These are phyloP conservation scores for Ammopiptanthus mongolicus DNA, from an alignment of 306 rosid genomes.

Conservation along the genomic window DNA sequence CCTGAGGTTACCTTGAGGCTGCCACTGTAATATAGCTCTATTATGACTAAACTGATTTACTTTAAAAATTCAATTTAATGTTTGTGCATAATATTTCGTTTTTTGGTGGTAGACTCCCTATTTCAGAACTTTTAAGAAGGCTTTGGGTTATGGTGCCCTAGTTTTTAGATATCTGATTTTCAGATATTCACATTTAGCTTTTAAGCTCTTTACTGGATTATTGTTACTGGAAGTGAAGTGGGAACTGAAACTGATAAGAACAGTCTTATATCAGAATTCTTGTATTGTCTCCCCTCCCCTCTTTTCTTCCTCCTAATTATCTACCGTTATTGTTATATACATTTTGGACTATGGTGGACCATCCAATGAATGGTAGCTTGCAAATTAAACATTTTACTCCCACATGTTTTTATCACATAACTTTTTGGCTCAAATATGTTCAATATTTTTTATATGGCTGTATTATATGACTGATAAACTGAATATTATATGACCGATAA, in stretches of 20 bases:
- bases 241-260: not conserved
- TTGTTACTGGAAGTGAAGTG: not conserved
- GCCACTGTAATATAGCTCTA: not conserved
- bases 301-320: not conserved
- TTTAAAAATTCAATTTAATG: not conserved
- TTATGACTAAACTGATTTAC: not conserved
- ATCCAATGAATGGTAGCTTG: not conserved
- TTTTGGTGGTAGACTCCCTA: not conserved
- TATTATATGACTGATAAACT: not conserved
- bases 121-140: not conserved
- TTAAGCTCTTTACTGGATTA: not conserved
- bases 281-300: not conserved
- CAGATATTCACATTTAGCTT: not conserved
- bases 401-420: not conserved
- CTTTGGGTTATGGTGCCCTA: not conserved
- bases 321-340: not conserved
- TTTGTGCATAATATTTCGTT: not conserved
- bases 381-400: not conserved
- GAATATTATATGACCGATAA: too few species aligned
- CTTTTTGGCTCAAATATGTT: not conserved
- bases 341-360: not conserved
- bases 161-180: not conserved
- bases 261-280: not conserved
- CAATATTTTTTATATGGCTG: not conserved
- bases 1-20: not conserved